Percentiles rank a stretch among this genome's conserved stretches.
These are phyloP conservation scores for Panellus pusillus DNA, from an alignment of 768 basidiomycete species.

Conservation along the genomic window DNA sequence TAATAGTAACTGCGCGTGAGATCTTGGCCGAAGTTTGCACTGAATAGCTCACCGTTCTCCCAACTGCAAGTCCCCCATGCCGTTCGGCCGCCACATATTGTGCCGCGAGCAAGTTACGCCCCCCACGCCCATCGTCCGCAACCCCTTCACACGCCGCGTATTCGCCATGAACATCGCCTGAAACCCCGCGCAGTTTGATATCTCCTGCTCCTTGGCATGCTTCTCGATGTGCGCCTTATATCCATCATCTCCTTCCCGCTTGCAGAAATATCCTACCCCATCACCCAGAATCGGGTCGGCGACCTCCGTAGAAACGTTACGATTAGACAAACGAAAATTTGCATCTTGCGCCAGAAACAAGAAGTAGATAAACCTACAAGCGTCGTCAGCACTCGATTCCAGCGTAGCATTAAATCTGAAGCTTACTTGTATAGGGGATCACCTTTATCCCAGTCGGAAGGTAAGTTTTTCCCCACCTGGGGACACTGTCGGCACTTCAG, in stretches of 20 bases:
- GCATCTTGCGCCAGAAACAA: slow-evolving; percentile 1
- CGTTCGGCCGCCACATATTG: slow-evolving; percentile 14
- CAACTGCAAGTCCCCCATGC: slow-evolving; percentile 21
- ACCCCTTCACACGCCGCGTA: not conserved
- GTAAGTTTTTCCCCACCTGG: not conserved
- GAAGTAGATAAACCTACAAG: not conserved
- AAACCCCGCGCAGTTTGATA: slow-evolving; percentile 4
- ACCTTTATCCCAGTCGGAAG: not conserved
- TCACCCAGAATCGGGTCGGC: not conserved
- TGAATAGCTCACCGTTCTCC: too few species aligned
- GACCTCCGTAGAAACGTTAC: not conserved
- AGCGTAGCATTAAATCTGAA: too few species aligned
- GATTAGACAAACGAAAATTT: not conserved
- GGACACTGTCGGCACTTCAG: not conserved
- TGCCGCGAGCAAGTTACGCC: not conserved
- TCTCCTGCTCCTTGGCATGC: not conserved
- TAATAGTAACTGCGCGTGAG: too few species aligned
- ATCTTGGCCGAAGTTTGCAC: too few species aligned
- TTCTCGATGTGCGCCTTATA: not conserved
- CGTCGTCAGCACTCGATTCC: too few species aligned
- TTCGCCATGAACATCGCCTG: not conserved
- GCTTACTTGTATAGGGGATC: not conserved
- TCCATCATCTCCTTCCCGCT: not conserved
- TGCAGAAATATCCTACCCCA: not conserved
- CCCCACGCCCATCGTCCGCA: slow-evolving; percentile 8